Evolutionary conservation across 768 basidiomycete genomes (phyloP), one percentile per base, ranked within the genome.

Genomic region (Candolleomyces eurysporus): DNA sequence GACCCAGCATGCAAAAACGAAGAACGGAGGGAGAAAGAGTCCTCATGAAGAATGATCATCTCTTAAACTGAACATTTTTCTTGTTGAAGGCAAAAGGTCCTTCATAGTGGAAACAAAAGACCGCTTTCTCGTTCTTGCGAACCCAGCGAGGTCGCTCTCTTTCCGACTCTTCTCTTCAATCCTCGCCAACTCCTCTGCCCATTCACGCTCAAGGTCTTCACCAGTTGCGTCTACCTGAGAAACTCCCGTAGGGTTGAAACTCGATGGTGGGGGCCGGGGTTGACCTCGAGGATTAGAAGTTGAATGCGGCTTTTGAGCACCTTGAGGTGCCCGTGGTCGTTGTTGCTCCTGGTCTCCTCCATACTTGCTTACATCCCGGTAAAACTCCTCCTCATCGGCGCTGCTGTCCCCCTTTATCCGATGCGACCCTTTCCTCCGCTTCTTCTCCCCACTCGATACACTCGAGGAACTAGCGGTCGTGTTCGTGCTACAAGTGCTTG

Each of bases 111-210:
- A 64, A 62, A 43, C 69, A 66, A 53, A 59, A 46, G 68, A 66
- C 54, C 73, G 70, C 66, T 75, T 76, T 66, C 74, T 72, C 71
- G 75, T 78, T 60, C 71, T 30, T 8, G 40, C 74, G 67, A 81
- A 82, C 19, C 81, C 79, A 48, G 80, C 70, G 69, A 81, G 67
- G 66, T 81, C 79, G 61, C 79, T 84, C 50, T 77, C 79, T 66
- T 75, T 72, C 49, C 82, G 82, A 73, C 84, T 89, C 72, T 76
- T 76, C 65, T 78, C 74, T 73, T 91, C 90, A 65, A 92, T 90
- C 63, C 83, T 80, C 62, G 80, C 84, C 49, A 91, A 79, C 76
- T 92, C 90, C 70, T 84, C 85, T 72, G 92, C 91, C 91, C 91
- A 93, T 64, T 87, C 91, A 58, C 79, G 76, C 69, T 85, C 76